These are phyloP conservation scores for Capsicum rhomboideum DNA, from an alignment of 257 asterid genomes.

Conservation along the genomic window DNA sequence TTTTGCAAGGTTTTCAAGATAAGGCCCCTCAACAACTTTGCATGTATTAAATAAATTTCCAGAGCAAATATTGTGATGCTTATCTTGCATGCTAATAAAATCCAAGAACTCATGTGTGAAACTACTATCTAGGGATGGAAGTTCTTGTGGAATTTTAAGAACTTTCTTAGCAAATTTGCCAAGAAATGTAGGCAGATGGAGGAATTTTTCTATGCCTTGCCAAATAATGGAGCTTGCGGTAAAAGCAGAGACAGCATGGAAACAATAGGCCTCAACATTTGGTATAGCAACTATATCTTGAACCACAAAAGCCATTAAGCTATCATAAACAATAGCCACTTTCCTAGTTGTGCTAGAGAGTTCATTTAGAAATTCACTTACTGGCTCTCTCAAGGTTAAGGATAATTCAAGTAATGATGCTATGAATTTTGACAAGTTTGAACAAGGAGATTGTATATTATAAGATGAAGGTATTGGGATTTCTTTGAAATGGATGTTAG, in stretches of 20 bases:
- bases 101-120: background rate
- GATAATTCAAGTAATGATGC: background rate
- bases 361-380: background rate
- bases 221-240: background rate
- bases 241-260: background rate
- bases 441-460: background rate
- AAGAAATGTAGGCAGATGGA: background rate
- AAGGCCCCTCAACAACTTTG: background rate
- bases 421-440: background rate
- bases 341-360: background rate
- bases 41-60: background rate
- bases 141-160: background rate
- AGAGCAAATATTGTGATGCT: background rate
- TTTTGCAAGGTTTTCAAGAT: background rate
- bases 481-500: background rate
- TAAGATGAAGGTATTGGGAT: background rate
- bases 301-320: background rate
- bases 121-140: background rate
- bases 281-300: background rate
- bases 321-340: background rate
- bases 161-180: background rate
- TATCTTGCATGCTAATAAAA: background rate
- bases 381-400: background rate
- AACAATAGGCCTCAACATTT: background rate
- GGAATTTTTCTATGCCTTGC: background rate